These are phyloP conservation scores for Geotrichum aggregatum DNA, from an alignment of 1,139 yeast genomes.

Conservation along the genomic window DNA sequence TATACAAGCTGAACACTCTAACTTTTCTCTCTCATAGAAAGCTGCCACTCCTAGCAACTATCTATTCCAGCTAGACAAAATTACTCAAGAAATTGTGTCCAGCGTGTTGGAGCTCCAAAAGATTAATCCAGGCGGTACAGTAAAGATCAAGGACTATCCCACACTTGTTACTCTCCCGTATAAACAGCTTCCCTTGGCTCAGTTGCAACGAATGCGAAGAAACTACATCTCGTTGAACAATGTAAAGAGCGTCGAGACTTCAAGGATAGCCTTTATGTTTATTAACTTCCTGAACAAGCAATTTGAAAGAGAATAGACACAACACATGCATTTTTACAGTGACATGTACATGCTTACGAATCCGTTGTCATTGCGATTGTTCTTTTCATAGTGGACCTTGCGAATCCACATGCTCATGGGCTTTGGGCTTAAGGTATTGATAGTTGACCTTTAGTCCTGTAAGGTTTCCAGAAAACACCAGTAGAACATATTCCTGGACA, in stretches of 20 bases:
- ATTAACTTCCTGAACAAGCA: constrained; percentile 66
- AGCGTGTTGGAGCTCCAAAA: constrained; percentile 60
- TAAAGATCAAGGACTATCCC: constrained; percentile 40
- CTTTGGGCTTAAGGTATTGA: no score
- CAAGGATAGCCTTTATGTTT: constrained; percentile 65
- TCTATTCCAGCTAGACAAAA: constrained; percentile 70
- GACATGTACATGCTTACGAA: no score
- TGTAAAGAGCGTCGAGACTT: constrained; percentile 63
- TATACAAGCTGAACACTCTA: background rate
- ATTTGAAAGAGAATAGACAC: constrained; percentile 34
- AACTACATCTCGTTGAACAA: constrained; percentile 75
- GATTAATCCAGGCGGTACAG: constrained; percentile 51
- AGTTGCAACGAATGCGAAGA: constrained; percentile 76
- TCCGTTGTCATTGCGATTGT: no score
- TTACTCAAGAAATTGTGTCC: constrained; percentile 60
- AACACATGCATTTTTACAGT: no score
- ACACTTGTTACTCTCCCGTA: constrained; percentile 60
- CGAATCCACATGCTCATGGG: no score
- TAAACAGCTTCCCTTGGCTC: constrained; percentile 62
- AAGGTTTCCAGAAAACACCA: no score
- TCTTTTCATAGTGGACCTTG: no score
- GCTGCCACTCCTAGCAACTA: constrained; percentile 80
- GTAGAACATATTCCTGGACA: no score
- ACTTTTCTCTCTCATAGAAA: constrained; percentile 32
- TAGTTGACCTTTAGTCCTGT: no score